Evolutionary conservation across 2,329 filamentous ascomycete genomes (phyloP).

Genomic region (Alternaria angustiovoidea): DNA sequence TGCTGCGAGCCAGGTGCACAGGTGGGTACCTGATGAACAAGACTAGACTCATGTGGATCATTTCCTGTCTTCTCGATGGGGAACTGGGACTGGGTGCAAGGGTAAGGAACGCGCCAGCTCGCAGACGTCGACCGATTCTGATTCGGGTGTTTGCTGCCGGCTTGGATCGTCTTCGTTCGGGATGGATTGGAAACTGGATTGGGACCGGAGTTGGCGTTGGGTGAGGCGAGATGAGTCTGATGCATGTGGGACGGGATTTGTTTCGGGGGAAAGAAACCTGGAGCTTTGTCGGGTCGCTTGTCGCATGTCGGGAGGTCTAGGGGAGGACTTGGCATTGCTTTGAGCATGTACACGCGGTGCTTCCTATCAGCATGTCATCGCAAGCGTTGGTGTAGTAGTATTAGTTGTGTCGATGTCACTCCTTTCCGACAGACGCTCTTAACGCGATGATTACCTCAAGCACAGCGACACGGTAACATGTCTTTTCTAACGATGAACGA

Average conservation of each 20-base stretch:
- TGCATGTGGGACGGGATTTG: not conserved
- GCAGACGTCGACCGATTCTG: not conserved
- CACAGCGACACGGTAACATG: not conserved
- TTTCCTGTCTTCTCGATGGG: not conserved
- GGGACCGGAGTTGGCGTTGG: not conserved
- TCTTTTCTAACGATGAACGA: not conserved
- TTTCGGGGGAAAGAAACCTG: not conserved
- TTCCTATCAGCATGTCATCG: not conserved
- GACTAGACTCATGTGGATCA: constrained; percentile 1
- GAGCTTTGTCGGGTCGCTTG: constrained; percentile 1
- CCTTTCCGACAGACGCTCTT: not conserved
- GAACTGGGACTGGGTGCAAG: not conserved
- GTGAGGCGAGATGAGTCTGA: constrained; percentile 1
- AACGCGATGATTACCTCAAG: not conserved
- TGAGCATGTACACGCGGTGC: not conserved
- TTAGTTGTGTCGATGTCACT: not conserved
- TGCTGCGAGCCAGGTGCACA: constrained; percentile 13
- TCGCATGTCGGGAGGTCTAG: constrained; percentile 10
- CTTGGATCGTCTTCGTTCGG: constrained; percentile 3
- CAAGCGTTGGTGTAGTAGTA: not conserved
- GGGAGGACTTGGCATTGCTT: constrained; percentile 1
- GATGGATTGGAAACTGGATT: not conserved
- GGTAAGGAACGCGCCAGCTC: not conserved
- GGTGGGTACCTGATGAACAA: not conserved
- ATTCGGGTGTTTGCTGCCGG: not conserved